A percentile compares a stretch with the other conserved stretches of the same genome.
phyloP scores from a whole-genome alignment of 2,329 filamentous ascomycete species.

The Penicillium aurantiogriseum region DNA sequence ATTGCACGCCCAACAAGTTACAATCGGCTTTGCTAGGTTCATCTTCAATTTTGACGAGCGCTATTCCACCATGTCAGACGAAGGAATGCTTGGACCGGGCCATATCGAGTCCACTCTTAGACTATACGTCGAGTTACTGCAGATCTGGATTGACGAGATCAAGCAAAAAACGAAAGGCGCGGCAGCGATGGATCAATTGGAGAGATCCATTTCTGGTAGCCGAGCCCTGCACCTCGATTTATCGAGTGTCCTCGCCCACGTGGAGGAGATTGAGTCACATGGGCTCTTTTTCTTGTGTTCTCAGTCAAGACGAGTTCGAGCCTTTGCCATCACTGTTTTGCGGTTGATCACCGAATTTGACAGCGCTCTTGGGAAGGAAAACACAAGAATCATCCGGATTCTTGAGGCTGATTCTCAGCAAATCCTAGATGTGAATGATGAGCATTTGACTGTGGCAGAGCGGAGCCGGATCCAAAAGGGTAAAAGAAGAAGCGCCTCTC shows the following conservation, averaged over 20 bases:
- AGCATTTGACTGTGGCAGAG: slow-evolving; percentile 79
- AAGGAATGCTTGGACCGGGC: slow-evolving; percentile 87
- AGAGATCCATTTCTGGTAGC: slow-evolving; percentile 64
- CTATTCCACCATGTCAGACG: slow-evolving; percentile 97
- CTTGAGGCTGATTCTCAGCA: slow-evolving; percentile 84
- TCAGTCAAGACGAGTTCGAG: slow-evolving; percentile 82
- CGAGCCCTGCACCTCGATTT: slow-evolving; percentile 77
- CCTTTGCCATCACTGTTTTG: slow-evolving; percentile 88
- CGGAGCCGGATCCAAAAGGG: slow-evolving; percentile 88
- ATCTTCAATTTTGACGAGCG: slow-evolving; percentile 98
- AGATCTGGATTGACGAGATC: slow-evolving; percentile 98
- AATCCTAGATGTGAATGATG: slow-evolving; percentile 89
- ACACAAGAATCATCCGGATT: slow-evolving; percentile 82
- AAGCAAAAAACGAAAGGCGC: slow-evolving; percentile 78
- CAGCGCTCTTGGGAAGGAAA: slow-evolving; percentile 75
- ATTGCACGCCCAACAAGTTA: slow-evolving; percentile 89
- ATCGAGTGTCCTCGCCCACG: slow-evolving; percentile 84
- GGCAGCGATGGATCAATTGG: slow-evolving; percentile 61
- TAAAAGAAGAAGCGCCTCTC: slow-evolving; percentile 76
- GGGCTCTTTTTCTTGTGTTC: slow-evolving; percentile 97
- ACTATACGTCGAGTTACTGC: slow-evolving; percentile 87
- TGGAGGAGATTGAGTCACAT: slow-evolving; percentile 95
- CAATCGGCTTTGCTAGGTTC: slow-evolving; percentile 92
- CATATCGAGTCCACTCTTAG: slow-evolving; percentile 94
- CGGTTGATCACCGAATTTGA: slow-evolving; percentile 94